These are phyloP conservation scores for Coffea eugenioides DNA, from an alignment of 257 asterid genomes.

Conservation along the genomic window DNA sequence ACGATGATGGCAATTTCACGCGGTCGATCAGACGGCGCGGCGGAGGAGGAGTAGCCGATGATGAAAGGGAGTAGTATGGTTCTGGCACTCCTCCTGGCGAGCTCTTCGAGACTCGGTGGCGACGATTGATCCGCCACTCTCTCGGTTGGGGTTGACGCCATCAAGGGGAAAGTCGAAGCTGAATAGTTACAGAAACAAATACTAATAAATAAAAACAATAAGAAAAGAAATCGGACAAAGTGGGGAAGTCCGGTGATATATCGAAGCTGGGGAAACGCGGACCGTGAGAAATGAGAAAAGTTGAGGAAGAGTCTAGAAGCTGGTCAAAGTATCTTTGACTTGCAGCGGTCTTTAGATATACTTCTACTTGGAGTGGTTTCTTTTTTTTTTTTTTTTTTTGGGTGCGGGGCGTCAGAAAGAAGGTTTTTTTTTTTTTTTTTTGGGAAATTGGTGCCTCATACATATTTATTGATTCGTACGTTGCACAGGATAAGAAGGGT, in stretches of 20 bases:
- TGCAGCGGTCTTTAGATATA: neutral
- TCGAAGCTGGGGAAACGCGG: neutral
- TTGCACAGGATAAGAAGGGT: no score
- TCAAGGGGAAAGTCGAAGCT: neutral
- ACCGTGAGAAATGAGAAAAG: neutral
- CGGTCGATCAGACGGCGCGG: constrained; percentile 22
- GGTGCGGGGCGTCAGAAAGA: no score
- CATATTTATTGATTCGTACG: no score
- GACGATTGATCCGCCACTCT: constrained; percentile 12
- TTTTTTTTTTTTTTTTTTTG: no score
- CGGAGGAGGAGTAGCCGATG: constrained; percentile 27
- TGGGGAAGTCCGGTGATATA: neutral
- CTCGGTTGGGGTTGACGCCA: constrained; percentile 2
- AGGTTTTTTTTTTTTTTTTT: no score
- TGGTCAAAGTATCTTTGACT: neutral
- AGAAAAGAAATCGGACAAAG: neutral
- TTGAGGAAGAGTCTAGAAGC: neutral
- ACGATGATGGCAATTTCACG: constrained; percentile 44
- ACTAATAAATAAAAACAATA: no score
- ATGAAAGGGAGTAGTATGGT: constrained; percentile 50
- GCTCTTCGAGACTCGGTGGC: constrained; percentile 52
- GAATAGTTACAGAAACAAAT: neutral
- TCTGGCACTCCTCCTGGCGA: constrained; percentile 39
- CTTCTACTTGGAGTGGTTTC: neutral
- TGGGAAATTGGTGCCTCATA: no score